Evolutionary conservation across 768 basidiomycete genomes (phyloP).

Genomic region (Boletus reticulatus): DNA sequence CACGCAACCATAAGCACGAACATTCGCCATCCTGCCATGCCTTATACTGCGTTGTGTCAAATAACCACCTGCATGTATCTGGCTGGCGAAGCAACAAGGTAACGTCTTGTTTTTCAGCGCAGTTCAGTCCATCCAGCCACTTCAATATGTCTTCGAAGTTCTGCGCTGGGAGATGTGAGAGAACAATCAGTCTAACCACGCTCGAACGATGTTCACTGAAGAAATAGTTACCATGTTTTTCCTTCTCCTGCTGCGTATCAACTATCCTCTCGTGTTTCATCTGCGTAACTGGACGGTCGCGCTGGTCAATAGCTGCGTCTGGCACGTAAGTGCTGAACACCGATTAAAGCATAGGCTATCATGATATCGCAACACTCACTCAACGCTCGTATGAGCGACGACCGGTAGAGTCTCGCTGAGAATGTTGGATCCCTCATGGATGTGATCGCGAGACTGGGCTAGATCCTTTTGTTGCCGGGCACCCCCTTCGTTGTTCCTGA

Average conservation of each 20-base stretch:
- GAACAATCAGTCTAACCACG: no score
- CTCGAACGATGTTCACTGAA: no score
- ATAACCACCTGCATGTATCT: conserved; percentile 2
- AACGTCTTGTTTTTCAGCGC: conserved; percentile 2
- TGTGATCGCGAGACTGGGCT: neutral
- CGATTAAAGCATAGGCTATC: neutral
- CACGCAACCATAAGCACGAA: conserved; percentile 2
- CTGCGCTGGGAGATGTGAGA: neutral
- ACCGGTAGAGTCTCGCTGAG: neutral
- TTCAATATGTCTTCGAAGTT: neutral
- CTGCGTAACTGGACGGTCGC: no score
- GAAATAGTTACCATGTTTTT: no score
- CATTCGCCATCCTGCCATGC: neutral
- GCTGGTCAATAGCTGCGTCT: neutral
- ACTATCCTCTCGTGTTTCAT: no score
- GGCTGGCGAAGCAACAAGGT: neutral
- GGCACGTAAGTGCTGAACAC: neutral
- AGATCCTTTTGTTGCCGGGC: neutral
- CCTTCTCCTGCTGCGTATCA: no score
- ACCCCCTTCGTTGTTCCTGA: neutral
- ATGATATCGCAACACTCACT: neutral
- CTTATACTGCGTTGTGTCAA: conserved; percentile 1
- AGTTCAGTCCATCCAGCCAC: conserved; percentile 3
- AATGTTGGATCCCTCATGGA: neutral
- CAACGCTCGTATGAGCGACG: neutral